A percentile compares a stretch with the other conserved stretches of the same genome.
Evolutionary conservation across 768 basidiomycete species (phyloP).

Genomic region (Mycena sanguinolenta): DNA sequence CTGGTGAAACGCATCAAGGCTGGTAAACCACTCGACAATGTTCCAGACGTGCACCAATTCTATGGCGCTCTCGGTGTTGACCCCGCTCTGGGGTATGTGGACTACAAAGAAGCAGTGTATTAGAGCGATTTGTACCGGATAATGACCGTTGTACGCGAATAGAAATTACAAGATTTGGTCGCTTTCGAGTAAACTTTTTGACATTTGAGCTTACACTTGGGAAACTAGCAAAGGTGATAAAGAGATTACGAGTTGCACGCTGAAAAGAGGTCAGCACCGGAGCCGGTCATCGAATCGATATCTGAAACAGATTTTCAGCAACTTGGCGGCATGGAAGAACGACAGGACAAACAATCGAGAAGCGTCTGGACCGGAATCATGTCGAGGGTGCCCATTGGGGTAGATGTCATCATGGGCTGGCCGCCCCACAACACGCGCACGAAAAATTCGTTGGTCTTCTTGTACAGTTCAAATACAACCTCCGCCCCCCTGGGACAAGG

Average conservation of each 20-base stretch:
- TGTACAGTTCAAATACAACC: constrained; percentile 63
- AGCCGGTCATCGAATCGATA: constrained; percentile 55
- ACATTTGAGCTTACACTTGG: too few relatives aligned
- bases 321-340: background rate
- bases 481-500: constrained; percentile 57
- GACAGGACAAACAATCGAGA: constrained; percentile 54
- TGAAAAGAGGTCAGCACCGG: constrained; percentile 47
- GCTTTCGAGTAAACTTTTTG: background rate
- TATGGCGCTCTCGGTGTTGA: constrained; percentile 42
- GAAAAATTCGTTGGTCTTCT: constrained; percentile 44
- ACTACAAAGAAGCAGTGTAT: constrained; percentile 48
- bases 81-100: constrained; percentile 51
- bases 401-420: constrained; percentile 62
- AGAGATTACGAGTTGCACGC: constrained; percentile 43
- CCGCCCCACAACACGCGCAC: constrained; percentile 67
- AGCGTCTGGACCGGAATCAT: constrained; percentile 59
- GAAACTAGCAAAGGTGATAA: too few relatives aligned
- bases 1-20: constrained; percentile 52
- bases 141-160: background rate
- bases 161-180: background rate
- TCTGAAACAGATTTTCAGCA: constrained; percentile 43
- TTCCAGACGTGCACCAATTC: constrained; percentile 44
- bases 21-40: constrained; percentile 52
- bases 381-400: constrained; percentile 60
- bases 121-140: background rate